These are phyloP conservation scores for Astrocystis sublimbata DNA, from an alignment of 495 filamentous ascomycete species.

Conservation along the genomic window DNA sequence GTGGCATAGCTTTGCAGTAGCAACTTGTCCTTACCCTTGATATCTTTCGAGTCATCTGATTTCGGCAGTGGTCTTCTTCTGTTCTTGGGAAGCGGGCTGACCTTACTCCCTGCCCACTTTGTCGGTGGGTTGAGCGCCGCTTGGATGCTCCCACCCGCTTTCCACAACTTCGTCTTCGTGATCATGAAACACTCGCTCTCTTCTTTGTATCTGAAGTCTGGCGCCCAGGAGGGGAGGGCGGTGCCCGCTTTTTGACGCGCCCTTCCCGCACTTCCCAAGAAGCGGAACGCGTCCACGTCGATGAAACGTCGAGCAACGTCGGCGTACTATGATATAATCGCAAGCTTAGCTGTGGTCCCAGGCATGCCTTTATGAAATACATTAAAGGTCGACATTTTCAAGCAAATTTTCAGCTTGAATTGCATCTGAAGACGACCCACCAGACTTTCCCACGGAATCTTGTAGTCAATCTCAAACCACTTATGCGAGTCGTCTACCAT, in stretches of 20 bases:
- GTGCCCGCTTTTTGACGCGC: constrained; percentile 6
- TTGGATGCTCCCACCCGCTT: constrained; percentile 3
- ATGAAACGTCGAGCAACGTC: constrained; percentile 22
- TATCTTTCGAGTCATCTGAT: constrained; percentile 16
- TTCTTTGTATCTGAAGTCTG: constrained; percentile 17
- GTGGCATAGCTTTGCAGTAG: constrained; percentile 22
- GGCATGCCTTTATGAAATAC: too few relatives aligned
- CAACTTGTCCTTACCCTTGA: constrained; percentile 14
- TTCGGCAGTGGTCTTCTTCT: constrained; percentile 4
- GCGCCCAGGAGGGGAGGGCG: constrained; percentile 21
- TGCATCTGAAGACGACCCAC: neutral
- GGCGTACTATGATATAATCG: constrained; percentile 3
- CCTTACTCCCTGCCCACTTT: neutral
- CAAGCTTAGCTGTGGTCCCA: neutral
- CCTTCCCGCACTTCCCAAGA: constrained; percentile 18
- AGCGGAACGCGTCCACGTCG: constrained; percentile 16
- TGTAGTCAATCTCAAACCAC: constrained; percentile 25
- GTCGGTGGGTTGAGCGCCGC: constrained; percentile 2
- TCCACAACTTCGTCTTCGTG: constrained; percentile 1
- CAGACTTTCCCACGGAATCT: constrained; percentile 20
- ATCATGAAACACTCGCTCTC: constrained; percentile 11
- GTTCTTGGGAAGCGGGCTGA: constrained; percentile 15
- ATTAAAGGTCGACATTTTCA: too few relatives aligned
- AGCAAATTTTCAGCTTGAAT: neutral
- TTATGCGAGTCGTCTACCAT: constrained; percentile 11